These are phyloP conservation scores for Aspergillus melleus DNA, from an alignment of 2,329 filamentous ascomycete genomes.

Conservation along the genomic window DNA sequence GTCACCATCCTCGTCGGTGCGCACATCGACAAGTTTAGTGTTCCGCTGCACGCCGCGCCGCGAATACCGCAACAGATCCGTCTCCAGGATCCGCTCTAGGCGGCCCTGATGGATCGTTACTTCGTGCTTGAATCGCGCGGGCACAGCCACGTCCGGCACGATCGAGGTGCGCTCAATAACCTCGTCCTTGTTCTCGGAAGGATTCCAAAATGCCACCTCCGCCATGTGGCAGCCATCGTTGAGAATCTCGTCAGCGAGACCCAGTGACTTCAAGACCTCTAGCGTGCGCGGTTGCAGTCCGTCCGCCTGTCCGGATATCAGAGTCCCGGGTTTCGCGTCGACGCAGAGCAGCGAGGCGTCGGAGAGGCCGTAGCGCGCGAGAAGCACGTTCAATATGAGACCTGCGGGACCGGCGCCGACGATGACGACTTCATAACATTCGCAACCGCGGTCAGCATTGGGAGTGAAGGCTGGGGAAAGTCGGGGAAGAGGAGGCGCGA, in stretches of 20 bases:
- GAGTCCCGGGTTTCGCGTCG: conserved; percentile 40
- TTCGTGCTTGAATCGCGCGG: conserved; percentile 69
- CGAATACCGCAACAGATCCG: conserved; percentile 63
- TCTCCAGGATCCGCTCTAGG: conserved; percentile 70
- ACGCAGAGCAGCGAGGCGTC: conserved; percentile 45
- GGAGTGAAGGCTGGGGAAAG: conserved; percentile 34
- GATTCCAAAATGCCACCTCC: conserved; percentile 70
- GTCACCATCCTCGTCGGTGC: conserved; percentile 53
- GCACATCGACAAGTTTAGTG: conserved; percentile 64
- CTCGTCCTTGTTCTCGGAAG: conserved; percentile 46
- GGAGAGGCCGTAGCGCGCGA: conserved; percentile 46
- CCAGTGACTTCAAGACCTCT: conserved; percentile 45
- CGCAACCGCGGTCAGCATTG: conserved; percentile 16
- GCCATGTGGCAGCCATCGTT: conserved; percentile 45
- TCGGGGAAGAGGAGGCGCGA: conserved; percentile 44
- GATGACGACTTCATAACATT: conserved; percentile 45
- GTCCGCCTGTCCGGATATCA: conserved; percentile 46
- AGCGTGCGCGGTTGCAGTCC: conserved; percentile 46
- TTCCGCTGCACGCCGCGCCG: conserved; percentile 60
- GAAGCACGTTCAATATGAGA: conserved; percentile 42
- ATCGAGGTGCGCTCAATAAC: conserved; percentile 64
- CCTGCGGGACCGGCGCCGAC: conserved; percentile 47
- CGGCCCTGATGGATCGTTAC: conserved; percentile 70
- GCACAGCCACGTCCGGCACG: conserved; percentile 56
- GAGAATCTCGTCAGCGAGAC: conserved; percentile 41